Percentiles rank a stretch among this genome's conserved stretches.
These are phyloP conservation scores for Paecilomyces dactylethromorphus DNA, from an alignment of 2,329 filamentous ascomycete genomes.

Conservation along the genomic window DNA sequence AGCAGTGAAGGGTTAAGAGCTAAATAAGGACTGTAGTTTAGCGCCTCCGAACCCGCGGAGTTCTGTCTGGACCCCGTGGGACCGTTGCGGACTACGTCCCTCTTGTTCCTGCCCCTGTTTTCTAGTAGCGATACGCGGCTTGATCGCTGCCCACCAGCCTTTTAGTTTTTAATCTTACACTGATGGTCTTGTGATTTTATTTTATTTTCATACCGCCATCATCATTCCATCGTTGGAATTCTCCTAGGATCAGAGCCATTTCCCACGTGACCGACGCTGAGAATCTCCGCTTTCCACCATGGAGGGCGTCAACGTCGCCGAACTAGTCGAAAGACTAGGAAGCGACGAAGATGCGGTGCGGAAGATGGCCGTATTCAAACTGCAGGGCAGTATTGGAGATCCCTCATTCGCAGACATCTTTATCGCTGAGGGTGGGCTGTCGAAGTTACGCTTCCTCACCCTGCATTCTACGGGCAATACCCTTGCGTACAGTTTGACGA, in stretches of 20 bases:
- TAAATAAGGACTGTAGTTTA: not conserved
- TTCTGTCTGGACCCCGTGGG: not conserved
- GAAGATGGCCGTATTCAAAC: constrained; percentile 98
- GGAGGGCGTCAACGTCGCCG: constrained; percentile 51
- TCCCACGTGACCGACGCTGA: not conserved
- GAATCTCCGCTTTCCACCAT: constrained; percentile 24
- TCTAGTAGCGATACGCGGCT: not conserved
- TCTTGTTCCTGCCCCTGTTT: not conserved
- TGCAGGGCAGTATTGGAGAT: constrained; percentile 91
- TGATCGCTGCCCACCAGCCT: not conserved
- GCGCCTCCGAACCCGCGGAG: not conserved
- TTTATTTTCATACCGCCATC: not conserved
- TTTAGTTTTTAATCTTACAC: not conserved
- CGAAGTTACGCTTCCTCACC: constrained; percentile 73
- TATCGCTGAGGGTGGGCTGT: constrained; percentile 79
- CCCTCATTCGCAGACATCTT: constrained; percentile 95
- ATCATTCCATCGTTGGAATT: not conserved
- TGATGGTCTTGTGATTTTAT: not conserved
- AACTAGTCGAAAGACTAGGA: constrained; percentile 53
- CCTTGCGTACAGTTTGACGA: constrained; percentile 88
- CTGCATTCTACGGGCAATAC: constrained; percentile 87
- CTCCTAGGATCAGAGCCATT: not conserved
- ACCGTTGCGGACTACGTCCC: not conserved
- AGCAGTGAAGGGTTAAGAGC: not conserved
- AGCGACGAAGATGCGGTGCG: constrained; percentile 78